Evolutionary conservation across 2,329 filamentous ascomycete genomes (phyloP), one percentile per base, ranked within the genome.

Genomic region (Colletotrichum viniferum): DNA sequence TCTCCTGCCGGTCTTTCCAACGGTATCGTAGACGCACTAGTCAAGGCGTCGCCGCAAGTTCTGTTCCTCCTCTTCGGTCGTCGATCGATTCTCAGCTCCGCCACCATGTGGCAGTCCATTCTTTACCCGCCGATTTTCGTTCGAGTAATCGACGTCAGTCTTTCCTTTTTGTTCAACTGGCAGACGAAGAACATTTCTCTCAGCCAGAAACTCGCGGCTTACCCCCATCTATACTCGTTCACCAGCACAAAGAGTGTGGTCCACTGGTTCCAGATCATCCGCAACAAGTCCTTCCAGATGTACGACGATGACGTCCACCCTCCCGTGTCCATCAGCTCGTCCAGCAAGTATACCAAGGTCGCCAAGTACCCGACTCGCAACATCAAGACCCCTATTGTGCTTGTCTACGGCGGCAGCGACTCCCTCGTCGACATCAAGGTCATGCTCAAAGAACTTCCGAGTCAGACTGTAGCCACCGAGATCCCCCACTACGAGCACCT

Each of bases 191-290:
- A 98, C 83, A 98, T 99, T 77, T 92, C 92, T 10, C 86, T 92
- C 1, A 93, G 94, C 73, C 97, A 99, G 84, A 99, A 99, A 82
- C 91, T 99, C 21, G 97, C 97, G 4, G 96, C 96, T 2, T 99
- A 99, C 82, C 94, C 96, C 12, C 97, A 99, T 86, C 87, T 99
- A 0, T 99, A 98, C 86, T 98, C 96, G 1, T 98, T 96, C 83
- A 98, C 96, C 0, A 98, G 95, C 83, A 98, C 96, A 73, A 99
- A 99, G 85, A 96, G 94, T 24, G 96, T 99, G 10, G 97, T 99
- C 0, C 97, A 99, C 83, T 99, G 97, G 97, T 99, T 99, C 83
- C 97, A 99, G 83, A 98, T 99, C 82, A 99, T 99, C 80, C 94
- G 97, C 78, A 98, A 96, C 81, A 95, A 95, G 80, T 96, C 92